phyloP scores from a whole-genome alignment of 768 basidiomycete species.

The Pulveroboletus sp. region DNA sequence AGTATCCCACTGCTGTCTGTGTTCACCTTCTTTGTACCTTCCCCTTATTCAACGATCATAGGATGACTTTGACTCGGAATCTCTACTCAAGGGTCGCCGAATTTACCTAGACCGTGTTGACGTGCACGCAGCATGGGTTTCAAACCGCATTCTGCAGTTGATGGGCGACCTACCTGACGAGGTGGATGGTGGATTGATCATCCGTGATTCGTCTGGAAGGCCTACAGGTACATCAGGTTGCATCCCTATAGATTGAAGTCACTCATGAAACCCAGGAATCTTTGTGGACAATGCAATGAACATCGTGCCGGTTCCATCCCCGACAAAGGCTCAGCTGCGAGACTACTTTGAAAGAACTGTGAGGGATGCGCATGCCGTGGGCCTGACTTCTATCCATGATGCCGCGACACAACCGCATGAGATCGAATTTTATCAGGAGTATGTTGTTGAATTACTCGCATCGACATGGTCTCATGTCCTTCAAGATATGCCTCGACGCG shows the following conservation, averaged over 20 bases:
- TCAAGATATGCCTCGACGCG: constrained; percentile 66
- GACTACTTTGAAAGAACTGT: constrained; percentile 66
- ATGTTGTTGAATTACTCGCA: constrained; percentile 17
- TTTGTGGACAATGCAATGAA: constrained; percentile 88
- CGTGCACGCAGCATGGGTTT: constrained; percentile 86
- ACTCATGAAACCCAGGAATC: constrained; percentile 42
- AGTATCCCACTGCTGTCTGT: constrained; percentile 72
- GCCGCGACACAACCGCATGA: constrained; percentile 51
- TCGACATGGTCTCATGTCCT: constrained; percentile 1
- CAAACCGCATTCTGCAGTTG: constrained; percentile 62
- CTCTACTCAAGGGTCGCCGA: constrained; percentile 61
- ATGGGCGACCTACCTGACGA: constrained; percentile 58
- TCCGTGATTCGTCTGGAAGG: constrained; percentile 56
- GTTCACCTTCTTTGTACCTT: constrained; percentile 17
- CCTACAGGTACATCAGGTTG: constrained; percentile 56
- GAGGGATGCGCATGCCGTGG: constrained; percentile 68
- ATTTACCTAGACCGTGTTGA: constrained; percentile 80
- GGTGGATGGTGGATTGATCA: constrained; percentile 74
- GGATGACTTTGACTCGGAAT: constrained; percentile 73
- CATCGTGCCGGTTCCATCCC: constrained; percentile 65
- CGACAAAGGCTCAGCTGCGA: constrained; percentile 53
- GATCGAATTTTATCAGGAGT: constrained; percentile 68
- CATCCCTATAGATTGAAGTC: neutral
- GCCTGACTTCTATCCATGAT: constrained; percentile 87
- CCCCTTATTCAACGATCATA: constrained; percentile 25